These are phyloP conservation scores for Ceratocystis variospora DNA, from an alignment of 2,329 filamentous ascomycete species.

Conservation along the genomic window DNA sequence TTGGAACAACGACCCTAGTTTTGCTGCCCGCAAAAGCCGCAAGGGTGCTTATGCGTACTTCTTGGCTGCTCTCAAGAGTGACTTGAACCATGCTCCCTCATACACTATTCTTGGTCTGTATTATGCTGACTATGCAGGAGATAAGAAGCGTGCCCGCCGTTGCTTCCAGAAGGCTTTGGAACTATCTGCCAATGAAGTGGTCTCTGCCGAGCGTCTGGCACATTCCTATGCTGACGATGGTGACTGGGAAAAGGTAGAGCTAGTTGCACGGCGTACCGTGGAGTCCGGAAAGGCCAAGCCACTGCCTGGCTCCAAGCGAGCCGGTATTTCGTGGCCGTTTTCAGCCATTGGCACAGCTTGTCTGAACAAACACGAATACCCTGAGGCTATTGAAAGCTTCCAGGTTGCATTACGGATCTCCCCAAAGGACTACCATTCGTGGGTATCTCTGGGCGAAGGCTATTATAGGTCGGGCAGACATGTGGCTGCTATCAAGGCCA, in stretches of 20 bases:
- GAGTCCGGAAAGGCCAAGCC: conserved; percentile 89
- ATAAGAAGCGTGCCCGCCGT: conserved; percentile 71
- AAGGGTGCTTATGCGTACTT: conserved; percentile 74
- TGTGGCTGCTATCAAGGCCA: conserved; percentile 85
- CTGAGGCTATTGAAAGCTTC: conserved; percentile 80
- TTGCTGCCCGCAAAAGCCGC: conserved; percentile 61
- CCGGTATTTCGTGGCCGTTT: conserved; percentile 90
- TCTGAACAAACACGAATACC: conserved; percentile 83
- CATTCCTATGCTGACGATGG: conserved; percentile 73
- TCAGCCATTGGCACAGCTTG: conserved; percentile 88
- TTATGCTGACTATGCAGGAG: conserved; percentile 80
- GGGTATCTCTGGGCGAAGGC: conserved; percentile 92
- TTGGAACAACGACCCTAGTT: conserved; percentile 70
- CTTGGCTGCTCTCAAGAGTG: conserved; percentile 68
- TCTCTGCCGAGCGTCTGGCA: conserved; percentile 76
- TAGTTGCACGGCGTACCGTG: conserved; percentile 77
- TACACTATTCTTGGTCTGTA: conserved; percentile 85
- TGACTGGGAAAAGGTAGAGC: conserved; percentile 94
- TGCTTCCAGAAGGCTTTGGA: conserved; percentile 97
- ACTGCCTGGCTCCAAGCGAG: conserved; percentile 82
- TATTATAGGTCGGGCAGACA: conserved; percentile 90
- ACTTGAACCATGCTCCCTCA: conserved; percentile 75
- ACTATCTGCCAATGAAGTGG: conserved; percentile 70
- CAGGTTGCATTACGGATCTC: conserved; percentile 74
- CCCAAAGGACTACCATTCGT: conserved; percentile 83